Conservation (phyloP, 2,329 filamentous ascomycete species). For the Penicillium glabrum region DNA sequence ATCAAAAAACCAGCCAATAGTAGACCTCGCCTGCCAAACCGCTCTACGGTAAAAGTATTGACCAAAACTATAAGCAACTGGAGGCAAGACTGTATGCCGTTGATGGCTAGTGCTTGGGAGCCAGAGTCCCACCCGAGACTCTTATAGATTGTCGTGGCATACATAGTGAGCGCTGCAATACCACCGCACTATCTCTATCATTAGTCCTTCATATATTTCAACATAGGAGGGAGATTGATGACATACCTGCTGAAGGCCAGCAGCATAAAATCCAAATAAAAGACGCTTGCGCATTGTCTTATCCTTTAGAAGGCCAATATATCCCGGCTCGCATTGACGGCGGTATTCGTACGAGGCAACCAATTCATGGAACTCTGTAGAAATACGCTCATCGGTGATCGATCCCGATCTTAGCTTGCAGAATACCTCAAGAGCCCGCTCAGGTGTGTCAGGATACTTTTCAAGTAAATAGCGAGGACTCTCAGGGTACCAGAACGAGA, state of each 20-base stretch:
- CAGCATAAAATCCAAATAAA: slow-evolving; percentile 38
- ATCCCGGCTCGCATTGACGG: slow-evolving; percentile 32
- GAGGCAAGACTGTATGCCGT: slow-evolving; percentile 39
- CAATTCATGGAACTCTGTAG: slow-evolving; percentile 39
- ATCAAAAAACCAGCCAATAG: slow-evolving; percentile 39
- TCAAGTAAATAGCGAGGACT: slow-evolving; percentile 38
- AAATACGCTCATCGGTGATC: slow-evolving; percentile 31
- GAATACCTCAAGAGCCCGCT: slow-evolving; percentile 29
- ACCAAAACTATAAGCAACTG: slow-evolving; percentile 42
- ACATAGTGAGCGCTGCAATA: slow-evolving; percentile 40
- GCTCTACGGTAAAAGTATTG: slow-evolving; percentile 43
- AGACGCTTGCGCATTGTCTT: slow-evolving; percentile 38
- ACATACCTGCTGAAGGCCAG: slow-evolving; percentile 30
- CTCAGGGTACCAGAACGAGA: slow-evolving; percentile 43
- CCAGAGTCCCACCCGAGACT: slow-evolving; percentile 40
- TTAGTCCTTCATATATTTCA: no score
- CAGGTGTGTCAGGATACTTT: slow-evolving; percentile 34
- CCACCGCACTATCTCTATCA: slow-evolving; percentile 17
- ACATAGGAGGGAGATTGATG: not conserved
- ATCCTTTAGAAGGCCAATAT: slow-evolving; percentile 27
- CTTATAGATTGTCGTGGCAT: slow-evolving; percentile 41
- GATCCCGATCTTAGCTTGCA: slow-evolving; percentile 33
- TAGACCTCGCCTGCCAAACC: slow-evolving; percentile 35
- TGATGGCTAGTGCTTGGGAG: slow-evolving; percentile 38
- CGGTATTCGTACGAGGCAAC: slow-evolving; percentile 37